A percentile compares a stretch with the other conserved stretches of the same genome.
These are phyloP conservation scores for Calonectria hawksworthii DNA, from an alignment of 2,329 filamentous ascomycete genomes.

Conservation along the genomic window DNA sequence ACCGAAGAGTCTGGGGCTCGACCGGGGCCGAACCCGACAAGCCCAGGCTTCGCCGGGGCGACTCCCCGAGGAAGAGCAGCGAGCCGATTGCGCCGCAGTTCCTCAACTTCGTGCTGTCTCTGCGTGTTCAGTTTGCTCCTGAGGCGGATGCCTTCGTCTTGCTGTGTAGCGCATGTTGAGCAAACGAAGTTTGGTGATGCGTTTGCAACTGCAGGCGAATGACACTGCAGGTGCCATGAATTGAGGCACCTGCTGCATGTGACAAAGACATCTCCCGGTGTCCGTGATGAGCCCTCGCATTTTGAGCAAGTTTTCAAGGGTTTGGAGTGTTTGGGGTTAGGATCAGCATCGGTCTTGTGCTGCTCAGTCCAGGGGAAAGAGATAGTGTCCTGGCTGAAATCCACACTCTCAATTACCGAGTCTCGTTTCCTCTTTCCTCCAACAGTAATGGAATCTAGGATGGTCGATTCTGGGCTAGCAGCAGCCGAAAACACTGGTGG, in stretches of 20 bases:
- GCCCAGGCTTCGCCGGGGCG: conserved; percentile 51
- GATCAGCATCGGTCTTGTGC: not conserved
- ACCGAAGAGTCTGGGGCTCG: conserved; percentile 52
- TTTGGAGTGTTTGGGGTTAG: not conserved
- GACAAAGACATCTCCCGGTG: conserved; percentile 23
- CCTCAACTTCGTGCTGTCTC: conserved; percentile 47
- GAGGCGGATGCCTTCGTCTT: conserved; percentile 24
- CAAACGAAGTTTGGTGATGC: conserved; percentile 35
- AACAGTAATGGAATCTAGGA: conserved; percentile 13
- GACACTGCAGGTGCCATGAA: conserved; percentile 45
- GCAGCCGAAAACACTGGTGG: conserved; percentile 17
- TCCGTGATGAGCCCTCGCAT: conserved; percentile 31
- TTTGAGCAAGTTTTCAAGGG: conserved; percentile 27
- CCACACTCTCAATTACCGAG: conserved; percentile 31
- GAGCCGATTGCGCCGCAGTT: conserved; percentile 50
- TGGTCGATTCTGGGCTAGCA: not conserved
- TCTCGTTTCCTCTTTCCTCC: conserved; percentile 50
- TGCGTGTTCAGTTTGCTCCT: conserved; percentile 34
- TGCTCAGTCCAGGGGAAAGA: conserved; percentile 41
- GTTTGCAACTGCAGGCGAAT: conserved; percentile 25
- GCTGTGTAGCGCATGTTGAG: conserved; percentile 31
- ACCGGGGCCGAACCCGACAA: conserved; percentile 56
- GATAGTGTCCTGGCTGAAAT: conserved; percentile 52
- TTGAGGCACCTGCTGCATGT: conserved; percentile 40
- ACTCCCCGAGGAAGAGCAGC: conserved; percentile 49